phyloP scores from a whole-genome alignment of 202 grass and related monocot genomes.

The Digitaria exilis region DNA sequence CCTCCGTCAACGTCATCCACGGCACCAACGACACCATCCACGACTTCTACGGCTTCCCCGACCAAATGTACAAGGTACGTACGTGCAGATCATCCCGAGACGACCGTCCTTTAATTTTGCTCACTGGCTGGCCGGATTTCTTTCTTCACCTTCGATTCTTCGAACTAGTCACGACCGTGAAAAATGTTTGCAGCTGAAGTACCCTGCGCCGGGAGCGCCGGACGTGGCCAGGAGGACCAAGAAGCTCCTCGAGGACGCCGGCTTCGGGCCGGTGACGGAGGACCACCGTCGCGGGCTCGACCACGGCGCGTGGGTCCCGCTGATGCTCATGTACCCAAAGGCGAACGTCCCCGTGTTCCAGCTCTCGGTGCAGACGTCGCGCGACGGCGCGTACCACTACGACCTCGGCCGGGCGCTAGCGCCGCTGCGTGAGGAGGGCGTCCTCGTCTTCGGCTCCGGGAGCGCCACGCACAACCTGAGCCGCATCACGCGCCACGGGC shows the following conservation, averaged over 20 bases:
- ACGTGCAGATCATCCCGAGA: not conserved
- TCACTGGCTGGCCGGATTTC: no score
- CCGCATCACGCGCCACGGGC: not conserved
- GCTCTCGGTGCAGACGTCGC: constrained; percentile 60
- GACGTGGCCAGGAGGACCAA: constrained; percentile 62
- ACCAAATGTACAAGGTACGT: constrained; percentile 61
- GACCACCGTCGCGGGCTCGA: constrained; percentile 69
- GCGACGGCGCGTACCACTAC: constrained; percentile 71
- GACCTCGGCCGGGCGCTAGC: constrained; percentile 74
- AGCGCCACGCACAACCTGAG: constrained; percentile 78
- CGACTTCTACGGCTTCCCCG: constrained; percentile 72
- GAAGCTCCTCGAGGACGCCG: constrained; percentile 57
- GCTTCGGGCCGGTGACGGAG: constrained; percentile 60
- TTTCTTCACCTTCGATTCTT: not conserved
- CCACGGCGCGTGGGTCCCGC: constrained; percentile 78
- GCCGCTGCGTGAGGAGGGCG: constrained; percentile 61
- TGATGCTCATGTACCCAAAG: constrained; percentile 81
- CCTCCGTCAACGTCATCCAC: constrained; percentile 54
- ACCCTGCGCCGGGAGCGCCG: constrained; percentile 44
- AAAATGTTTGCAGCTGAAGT: not conserved
- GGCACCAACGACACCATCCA: constrained; percentile 61
- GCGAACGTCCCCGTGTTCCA: constrained; percentile 69
- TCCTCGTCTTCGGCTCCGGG: constrained; percentile 83
- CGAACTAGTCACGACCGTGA: no score
- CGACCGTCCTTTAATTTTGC: not conserved